Percentiles rank a stretch among this genome's conserved stretches.
These are phyloP conservation scores for Cyclotella kingstonii DNA, from an alignment of 108 stramenopile genomes.

Conservation along the genomic window DNA sequence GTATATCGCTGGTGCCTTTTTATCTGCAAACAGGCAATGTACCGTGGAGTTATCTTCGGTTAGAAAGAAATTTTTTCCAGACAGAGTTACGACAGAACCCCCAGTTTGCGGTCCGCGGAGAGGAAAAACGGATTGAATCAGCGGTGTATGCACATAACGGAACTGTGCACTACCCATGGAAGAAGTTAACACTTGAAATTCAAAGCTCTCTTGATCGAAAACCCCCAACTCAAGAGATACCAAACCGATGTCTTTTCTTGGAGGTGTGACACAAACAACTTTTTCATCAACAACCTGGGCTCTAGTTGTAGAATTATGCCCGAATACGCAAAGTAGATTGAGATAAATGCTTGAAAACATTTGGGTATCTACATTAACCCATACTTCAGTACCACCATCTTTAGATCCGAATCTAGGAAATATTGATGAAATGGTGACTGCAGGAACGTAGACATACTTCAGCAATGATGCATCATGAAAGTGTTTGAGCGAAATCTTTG, in stretches of 20 bases:
- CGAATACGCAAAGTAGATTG: background rate
- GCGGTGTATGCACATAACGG: background rate
- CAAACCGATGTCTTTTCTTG: background rate
- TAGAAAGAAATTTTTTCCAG: slow-evolving; percentile 1
- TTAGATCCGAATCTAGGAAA: slow-evolving; percentile 1
- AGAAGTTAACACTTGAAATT: background rate
- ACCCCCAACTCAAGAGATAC: background rate
- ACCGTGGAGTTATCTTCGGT: background rate
- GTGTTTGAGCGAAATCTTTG: background rate
- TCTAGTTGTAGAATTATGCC: background rate
- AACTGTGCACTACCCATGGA: background rate
- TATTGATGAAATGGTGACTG: background rate
- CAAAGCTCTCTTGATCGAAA: background rate
- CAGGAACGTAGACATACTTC: slow-evolving; percentile 4
- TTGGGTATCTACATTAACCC: background rate
- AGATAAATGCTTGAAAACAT: background rate
- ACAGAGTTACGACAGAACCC: slow-evolving; percentile 1
- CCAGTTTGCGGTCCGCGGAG: slow-evolving; percentile 3
- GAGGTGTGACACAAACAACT: background rate
- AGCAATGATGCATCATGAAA: slow-evolving; percentile 1
- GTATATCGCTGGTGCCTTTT: background rate
- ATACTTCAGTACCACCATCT: background rate
- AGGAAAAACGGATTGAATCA: slow-evolving; percentile 3
- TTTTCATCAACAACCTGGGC: background rate
- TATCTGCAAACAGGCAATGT: slow-evolving; percentile 2